Base-by-base conservation (phyloP, 768 basidiomycete species). In the Mrakia hoshinonis region DNA sequence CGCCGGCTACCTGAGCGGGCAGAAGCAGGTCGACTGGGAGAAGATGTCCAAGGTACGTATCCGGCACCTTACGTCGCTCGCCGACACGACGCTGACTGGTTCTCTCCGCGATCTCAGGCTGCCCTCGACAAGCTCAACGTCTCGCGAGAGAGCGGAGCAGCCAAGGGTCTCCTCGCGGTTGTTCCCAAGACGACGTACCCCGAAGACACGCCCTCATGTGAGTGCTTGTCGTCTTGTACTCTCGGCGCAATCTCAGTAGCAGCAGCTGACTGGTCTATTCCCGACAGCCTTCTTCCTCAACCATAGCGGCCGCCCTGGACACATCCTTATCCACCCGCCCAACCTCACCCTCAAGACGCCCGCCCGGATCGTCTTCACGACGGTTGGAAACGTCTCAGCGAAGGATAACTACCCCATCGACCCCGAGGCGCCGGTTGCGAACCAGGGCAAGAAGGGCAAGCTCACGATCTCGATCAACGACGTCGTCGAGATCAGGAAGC, bases 11-110 rank as follows among this genome's bases (percentile, higher is more conserved):
- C 43, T 68, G 29, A 62, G 72, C 61, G 67, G 72, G 10, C 66
- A 73, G 55, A 68, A 63, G 60, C 49, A 73, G 54, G 29, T 73
- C 31, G 72, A 73, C 36, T 68, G 66, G 66, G 31, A 66, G 24
- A 62, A 49, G 29, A 46, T 70, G 10, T 63, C 60, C 4, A 58
- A 29, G 51, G 67, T 68, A 11, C 38, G 51, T n/a, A n/a, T 31
- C 4, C 12, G 20, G 31, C 18, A 10, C 18, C n/a, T 58, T 1
- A 26, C 31, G 48, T 34, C 31, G 2, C 18, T 29, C 10, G 24
- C 22, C n/a, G 9, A 15, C 34, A 4, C 11, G 4, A 0, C 11
- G 0, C 31, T 12, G 18, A 34, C 29, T 34, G 7, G 13, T n/a
- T 6, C 26, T 2, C 13, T 51, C 26, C 20, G 26, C 7, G 13